Evolutionary conservation across 179 eudicot species (phyloP).

Genomic region (Gypsophila paniculata): DNA sequence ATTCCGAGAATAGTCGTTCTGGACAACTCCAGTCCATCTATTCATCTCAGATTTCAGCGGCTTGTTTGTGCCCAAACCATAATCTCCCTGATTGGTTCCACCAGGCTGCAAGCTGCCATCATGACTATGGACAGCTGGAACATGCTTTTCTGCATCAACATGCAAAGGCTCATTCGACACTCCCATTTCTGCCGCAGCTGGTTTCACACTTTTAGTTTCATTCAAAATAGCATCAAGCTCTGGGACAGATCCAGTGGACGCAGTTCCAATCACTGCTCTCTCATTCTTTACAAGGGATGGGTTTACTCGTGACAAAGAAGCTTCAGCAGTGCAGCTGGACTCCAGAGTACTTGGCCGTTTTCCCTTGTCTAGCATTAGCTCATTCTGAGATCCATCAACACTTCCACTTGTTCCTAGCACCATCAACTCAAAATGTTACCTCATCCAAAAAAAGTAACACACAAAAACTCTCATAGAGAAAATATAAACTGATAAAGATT

Average conservation of each 20-base stretch:
- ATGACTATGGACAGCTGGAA: constrained; percentile 28
- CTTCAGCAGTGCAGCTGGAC: constrained; percentile 40
- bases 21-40: constrained; percentile 44
- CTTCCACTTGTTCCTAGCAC: constrained; percentile 28
- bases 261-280: constrained; percentile 37
- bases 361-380: constrained; percentile 48
- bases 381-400: constrained; percentile 62
- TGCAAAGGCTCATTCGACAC: constrained; percentile 28
- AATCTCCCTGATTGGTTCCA: constrained; percentile 26
- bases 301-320: constrained; percentile 38
- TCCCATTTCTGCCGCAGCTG: constrained; percentile 31
- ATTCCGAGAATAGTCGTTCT: constrained; percentile 35
- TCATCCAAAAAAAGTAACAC: not conserved
- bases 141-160: constrained; percentile 37
- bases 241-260: constrained; percentile 31
- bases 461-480: not conserved
- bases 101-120: constrained; percentile 42
- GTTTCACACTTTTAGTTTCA: constrained; percentile 38
- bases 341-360: constrained; percentile 51
- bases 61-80: constrained; percentile 38
- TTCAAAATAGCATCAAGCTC: constrained; percentile 34
- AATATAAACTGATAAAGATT: not conserved
- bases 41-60: constrained; percentile 50
- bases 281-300: constrained; percentile 38
- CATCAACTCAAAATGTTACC: constrained; percentile 12